Evolutionary conservation across 1,284 basidiomycete species (phyloP).

Genomic region (Austroboletus niveus): DNA sequence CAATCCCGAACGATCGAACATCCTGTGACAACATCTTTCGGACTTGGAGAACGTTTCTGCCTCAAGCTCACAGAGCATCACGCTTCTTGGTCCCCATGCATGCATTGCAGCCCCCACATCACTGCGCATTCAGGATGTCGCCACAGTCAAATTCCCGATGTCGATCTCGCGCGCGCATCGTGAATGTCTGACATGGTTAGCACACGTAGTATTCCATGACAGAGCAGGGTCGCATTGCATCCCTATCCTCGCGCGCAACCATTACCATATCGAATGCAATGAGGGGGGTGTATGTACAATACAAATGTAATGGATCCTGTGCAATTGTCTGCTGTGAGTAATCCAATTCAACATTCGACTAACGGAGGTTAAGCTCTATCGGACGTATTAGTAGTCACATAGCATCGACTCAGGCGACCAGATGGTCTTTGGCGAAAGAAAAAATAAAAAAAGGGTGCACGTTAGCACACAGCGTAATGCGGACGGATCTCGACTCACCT

Average conservation of each 20-base stretch:
- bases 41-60: slow-evolving; percentile 29
- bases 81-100: slow-evolving; percentile 8
- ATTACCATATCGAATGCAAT: slow-evolving; percentile 21
- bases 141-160: slow-evolving; percentile 26
- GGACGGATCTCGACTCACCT: slow-evolving; percentile 45
- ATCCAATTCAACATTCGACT: not conserved
- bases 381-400: slow-evolving; percentile 6
- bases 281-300: slow-evolving; percentile 26
- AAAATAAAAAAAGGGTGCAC: slow-evolving; percentile 2
- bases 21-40: slow-evolving; percentile 22
- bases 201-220: slow-evolving; percentile 14
- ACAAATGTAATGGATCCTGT: slow-evolving; percentile 28
- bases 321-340: slow-evolving; percentile 9
- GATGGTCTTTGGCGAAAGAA: slow-evolving; percentile 23
- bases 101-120: slow-evolving; percentile 16
- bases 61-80: slow-evolving; percentile 19
- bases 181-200: slow-evolving; percentile 9
- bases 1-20: not conserved
- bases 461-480: slow-evolving; percentile 8
- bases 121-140: slow-evolving; percentile 21
- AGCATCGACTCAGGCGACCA: slow-evolving; percentile 22
- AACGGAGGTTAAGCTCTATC: slow-evolving; percentile 1
- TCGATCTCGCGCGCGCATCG: slow-evolving; percentile 18
- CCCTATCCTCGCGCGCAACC: slow-evolving; percentile 6
- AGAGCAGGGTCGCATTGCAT: slow-evolving; percentile 9